A percentile compares a stretch with the other conserved stretches of the same genome.
These are phyloP conservation scores for Microbotryum scabiosae DNA, from an alignment of 1,284 basidiomycete genomes.

Conservation along the genomic window DNA sequence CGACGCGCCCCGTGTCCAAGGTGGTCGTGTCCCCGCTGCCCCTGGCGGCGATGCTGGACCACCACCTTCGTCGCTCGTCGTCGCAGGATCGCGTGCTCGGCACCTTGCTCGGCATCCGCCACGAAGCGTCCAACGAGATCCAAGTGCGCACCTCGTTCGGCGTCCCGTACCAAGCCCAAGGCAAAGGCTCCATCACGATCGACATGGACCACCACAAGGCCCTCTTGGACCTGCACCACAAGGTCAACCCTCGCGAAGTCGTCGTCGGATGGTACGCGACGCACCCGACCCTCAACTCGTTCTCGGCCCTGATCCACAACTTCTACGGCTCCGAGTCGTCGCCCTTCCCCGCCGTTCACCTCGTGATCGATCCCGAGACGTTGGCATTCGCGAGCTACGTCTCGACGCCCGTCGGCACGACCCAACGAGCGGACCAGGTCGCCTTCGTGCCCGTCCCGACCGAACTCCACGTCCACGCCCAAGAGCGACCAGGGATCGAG, in stretches of 20 bases:
- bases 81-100: slow-evolving; percentile 87
- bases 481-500: slow-evolving; percentile 75
- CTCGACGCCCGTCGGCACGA: slow-evolving; percentile 64
- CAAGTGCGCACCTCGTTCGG: slow-evolving; percentile 77
- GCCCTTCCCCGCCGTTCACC: slow-evolving; percentile 81
- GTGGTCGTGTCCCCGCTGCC: slow-evolving; percentile 86
- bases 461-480: slow-evolving; percentile 67
- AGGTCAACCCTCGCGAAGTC: slow-evolving; percentile 72
- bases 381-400: slow-evolving; percentile 63
- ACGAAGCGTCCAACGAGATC: slow-evolving; percentile 53
- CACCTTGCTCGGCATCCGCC: slow-evolving; percentile 80
- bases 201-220: slow-evolving; percentile 93
- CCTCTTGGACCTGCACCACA: slow-evolving; percentile 84
- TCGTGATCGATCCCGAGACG: slow-evolving; percentile 79
- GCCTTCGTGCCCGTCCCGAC: slow-evolving; percentile 83
- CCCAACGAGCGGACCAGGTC: slow-evolving; percentile 48
- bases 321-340: slow-evolving; percentile 90
- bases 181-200: slow-evolving; percentile 70
- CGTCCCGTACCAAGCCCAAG: slow-evolving; percentile 55
- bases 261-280: slow-evolving; percentile 94
- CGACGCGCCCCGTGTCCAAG: slow-evolving; percentile 29
- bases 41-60: slow-evolving; percentile 91
- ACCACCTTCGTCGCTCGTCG: slow-evolving; percentile 81
- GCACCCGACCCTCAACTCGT: slow-evolving; percentile 80
- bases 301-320: slow-evolving; percentile 96